Percentiles rank a stretch among this genome's conserved stretches.
phyloP scores from a whole-genome alignment of 345 rosid genomes.

The Euphorbia tirucalli region DNA sequence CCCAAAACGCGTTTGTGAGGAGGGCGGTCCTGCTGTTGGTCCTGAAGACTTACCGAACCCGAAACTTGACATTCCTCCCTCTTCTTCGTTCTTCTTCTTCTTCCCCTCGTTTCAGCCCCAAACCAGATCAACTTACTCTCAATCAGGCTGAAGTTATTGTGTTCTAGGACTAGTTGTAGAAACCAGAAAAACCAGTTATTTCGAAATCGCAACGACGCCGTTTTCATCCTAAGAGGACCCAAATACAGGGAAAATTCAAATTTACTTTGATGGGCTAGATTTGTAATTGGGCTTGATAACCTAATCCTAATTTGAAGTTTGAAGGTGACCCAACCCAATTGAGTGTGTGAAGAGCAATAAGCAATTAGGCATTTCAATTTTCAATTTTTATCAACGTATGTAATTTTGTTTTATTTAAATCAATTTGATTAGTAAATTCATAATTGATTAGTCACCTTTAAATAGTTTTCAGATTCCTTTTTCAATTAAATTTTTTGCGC shows the following conservation, averaged over 20 bases:
- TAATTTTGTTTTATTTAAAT: no score
- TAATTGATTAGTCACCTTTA: no score
- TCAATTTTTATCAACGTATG: no score
- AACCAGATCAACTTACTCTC: background rate
- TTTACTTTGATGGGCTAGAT: background rate
- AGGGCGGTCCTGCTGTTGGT: conserved; percentile 31
- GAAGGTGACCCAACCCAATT: no score
- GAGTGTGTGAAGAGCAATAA: no score
- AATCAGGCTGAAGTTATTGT: no score
- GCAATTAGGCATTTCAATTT: no score
- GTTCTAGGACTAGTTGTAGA: no score
- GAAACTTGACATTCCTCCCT: conserved; percentile 39
- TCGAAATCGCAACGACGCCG: background rate
- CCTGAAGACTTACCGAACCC: conserved; percentile 39
- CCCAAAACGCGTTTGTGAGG: conserved; percentile 27
- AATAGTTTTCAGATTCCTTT: no score
- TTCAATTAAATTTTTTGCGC: no score
- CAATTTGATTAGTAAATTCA: no score
- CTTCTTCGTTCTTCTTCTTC: conserved; percentile 10
- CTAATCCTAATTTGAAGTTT: no score
- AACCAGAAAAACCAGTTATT: background rate
- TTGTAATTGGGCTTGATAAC: background rate
- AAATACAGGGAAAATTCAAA: background rate
- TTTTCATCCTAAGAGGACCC: background rate
- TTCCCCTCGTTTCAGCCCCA: conserved; percentile 8